Evolutionary conservation across 768 basidiomycete genomes (phyloP).

Genomic region (Paxillus involutus): DNA sequence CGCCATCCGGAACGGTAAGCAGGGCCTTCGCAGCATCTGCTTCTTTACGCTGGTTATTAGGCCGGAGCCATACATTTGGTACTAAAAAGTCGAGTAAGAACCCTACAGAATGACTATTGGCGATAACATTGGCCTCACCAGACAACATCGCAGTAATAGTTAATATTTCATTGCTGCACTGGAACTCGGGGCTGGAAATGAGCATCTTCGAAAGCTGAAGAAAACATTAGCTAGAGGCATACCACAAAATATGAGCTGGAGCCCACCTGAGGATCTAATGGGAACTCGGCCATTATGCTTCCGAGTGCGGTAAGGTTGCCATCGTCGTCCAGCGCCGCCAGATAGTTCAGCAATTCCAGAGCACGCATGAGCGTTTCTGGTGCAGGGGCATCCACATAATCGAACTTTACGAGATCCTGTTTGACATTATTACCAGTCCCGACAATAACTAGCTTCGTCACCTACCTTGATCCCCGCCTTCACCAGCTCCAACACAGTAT

Average conservation of each 20-base stretch:
- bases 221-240: background rate
- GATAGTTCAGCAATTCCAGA: slow-evolving; percentile 88
- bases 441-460: background rate
- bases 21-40: slow-evolving; percentile 91
- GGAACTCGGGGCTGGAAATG: slow-evolving; percentile 91
- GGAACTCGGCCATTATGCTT: slow-evolving; percentile 95
- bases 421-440: background rate
- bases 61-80: slow-evolving; percentile 93
- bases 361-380: slow-evolving; percentile 98
- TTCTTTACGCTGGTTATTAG: slow-evolving; percentile 82
- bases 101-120: background rate
- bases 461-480: slow-evolving; percentile 87
- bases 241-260: background rate
- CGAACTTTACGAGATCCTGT: slow-evolving; percentile 80
- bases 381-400: slow-evolving; percentile 91
- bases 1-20: slow-evolving; percentile 91
- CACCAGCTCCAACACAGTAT: slow-evolving; percentile 89
- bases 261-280: slow-evolving; percentile 91
- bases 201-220: slow-evolving; percentile 83
- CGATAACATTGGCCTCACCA: slow-evolving; percentile 43
- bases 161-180: slow-evolving; percentile 93
- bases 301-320: slow-evolving; percentile 88
- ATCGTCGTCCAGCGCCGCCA: slow-evolving; percentile 92
- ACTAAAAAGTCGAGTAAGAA: slow-evolving; percentile 32
- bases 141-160: slow-evolving; percentile 97